These are phyloP conservation scores for Exophiala oligosperma DNA, from an alignment of 2,329 filamentous ascomycete genomes.

Conservation along the genomic window DNA sequence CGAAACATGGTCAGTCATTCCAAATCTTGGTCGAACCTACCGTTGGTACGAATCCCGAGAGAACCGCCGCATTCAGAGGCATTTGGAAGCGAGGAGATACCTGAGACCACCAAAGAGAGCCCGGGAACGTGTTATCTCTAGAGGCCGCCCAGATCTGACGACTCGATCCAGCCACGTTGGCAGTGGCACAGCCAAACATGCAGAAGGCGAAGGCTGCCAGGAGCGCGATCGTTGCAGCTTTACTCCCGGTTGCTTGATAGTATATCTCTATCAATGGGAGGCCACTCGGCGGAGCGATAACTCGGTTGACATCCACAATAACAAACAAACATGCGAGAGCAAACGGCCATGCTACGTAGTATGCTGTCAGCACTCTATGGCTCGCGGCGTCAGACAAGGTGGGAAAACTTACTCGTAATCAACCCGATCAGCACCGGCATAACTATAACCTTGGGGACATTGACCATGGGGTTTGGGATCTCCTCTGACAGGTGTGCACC, in stretches of 20 bases:
- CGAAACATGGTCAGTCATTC: constrained; percentile 24
- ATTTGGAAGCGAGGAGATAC: constrained; percentile 32
- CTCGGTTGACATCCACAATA: constrained; percentile 41
- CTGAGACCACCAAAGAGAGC: constrained; percentile 37
- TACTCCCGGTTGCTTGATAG: constrained; percentile 44
- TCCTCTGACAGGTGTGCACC: constrained; percentile 24
- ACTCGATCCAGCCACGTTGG: constrained; percentile 14
- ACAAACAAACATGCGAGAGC: constrained; percentile 34
- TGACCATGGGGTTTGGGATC: constrained; percentile 34
- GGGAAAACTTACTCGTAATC: not conserved
- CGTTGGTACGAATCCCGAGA: no score
- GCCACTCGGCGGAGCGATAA: constrained; percentile 39
- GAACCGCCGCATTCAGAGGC: no score
- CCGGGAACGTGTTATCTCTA: constrained; percentile 51
- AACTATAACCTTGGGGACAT: constrained; percentile 38
- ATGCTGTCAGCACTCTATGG: no score
- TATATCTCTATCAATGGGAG: constrained; percentile 56
- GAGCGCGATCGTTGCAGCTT: constrained; percentile 48
- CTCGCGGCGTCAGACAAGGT: not conserved
- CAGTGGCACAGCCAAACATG: constrained; percentile 17
- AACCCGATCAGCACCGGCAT: not conserved
- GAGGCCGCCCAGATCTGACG: constrained; percentile 48
- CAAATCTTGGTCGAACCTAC: no score
- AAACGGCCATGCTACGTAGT: no score
- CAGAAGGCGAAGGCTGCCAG: constrained; percentile 44